Conservation (phyloP, 2,329 filamentous ascomycete species). For the Macroventuria anomochaeta region DNA sequence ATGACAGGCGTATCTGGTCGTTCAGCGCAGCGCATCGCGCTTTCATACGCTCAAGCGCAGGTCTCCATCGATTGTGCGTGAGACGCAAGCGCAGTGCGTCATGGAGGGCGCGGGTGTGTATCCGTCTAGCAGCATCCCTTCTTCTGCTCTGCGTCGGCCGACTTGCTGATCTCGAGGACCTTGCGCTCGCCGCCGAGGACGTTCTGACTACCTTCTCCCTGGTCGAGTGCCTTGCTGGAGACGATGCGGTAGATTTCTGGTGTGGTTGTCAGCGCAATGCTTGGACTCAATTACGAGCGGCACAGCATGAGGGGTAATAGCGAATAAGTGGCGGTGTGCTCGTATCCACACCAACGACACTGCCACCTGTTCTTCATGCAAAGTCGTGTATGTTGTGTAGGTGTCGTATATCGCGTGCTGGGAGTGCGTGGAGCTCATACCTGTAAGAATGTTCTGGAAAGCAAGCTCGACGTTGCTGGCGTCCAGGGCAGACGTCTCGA, state of each 20-base stretch:
- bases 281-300: not conserved
- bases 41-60: constrained; percentile 13
- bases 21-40: constrained; percentile 25
- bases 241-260: constrained; percentile 99
- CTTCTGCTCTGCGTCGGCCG: constrained; percentile 80
- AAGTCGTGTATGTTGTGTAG: not conserved
- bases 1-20: constrained; percentile 25
- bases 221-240: constrained; percentile 94
- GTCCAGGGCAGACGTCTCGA: constrained; percentile 97
- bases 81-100: constrained; percentile 23
- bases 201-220: constrained; percentile 80
- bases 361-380: not conserved
- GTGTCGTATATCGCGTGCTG: not conserved
- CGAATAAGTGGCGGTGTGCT: constrained; percentile 9
- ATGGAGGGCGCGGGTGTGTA: constrained; percentile 16
- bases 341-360: not conserved
- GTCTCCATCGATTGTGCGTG: constrained; percentile 13
- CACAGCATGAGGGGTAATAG: not conserved
- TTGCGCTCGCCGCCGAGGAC: constrained; percentile 77
- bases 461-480: constrained; percentile 99
- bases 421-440: constrained; percentile 58
- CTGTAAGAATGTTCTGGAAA: constrained; percentile 99
- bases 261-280: constrained; percentile 11
- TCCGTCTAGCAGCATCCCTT: constrained; percentile 75
- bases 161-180: constrained; percentile 83